Conservation (phyloP, 495 filamentous ascomycete species). For the Penicillium taxi region DNA sequence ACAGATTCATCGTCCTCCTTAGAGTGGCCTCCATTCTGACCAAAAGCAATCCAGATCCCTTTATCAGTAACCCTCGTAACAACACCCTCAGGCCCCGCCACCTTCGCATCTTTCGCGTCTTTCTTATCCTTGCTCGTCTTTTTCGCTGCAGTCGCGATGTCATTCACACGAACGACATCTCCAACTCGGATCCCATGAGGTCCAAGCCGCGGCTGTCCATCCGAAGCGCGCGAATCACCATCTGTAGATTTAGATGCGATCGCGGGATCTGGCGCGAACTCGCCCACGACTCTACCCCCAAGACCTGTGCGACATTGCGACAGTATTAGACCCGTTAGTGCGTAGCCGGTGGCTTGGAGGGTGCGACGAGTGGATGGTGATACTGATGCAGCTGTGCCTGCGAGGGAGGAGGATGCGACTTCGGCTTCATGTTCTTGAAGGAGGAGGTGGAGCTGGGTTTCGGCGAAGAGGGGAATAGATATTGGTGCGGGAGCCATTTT, state of each 20-base stretch:
- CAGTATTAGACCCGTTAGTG: conserved; percentile 70
- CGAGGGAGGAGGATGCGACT: conserved; percentile 41
- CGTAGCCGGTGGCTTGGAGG: conserved; percentile 79
- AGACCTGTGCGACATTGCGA: conserved; percentile 81
- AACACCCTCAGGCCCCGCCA: conserved; percentile 68
- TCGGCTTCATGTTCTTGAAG: conserved; percentile 68
- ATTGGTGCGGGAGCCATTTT: conserved; percentile 29
- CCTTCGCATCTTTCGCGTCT: conserved; percentile 28
- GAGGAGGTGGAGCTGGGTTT: conserved; percentile 70
- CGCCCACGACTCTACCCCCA: conserved; percentile 78
- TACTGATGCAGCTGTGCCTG: conserved; percentile 63
- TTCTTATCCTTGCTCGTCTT: conserved; percentile 62
- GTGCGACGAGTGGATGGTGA: conserved; percentile 60
- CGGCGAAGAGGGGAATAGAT: conserved; percentile 69
- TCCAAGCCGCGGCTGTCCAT: conserved; percentile 41
- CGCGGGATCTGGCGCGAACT: conserved; percentile 68
- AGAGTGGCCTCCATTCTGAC: conserved; percentile 43
- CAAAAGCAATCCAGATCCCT: conserved; percentile 60
- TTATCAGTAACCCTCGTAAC: conserved; percentile 59
- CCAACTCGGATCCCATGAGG: conserved; percentile 81
- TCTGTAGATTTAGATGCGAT: conserved; percentile 30
- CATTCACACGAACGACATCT: conserved; percentile 76
- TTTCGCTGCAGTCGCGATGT: conserved; percentile 61
- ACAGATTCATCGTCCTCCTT: conserved; percentile 52
- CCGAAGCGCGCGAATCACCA: conserved; percentile 27